phyloP scores from a whole-genome alignment of 1,139 yeast genomes.

The Meyerozyma smithsonii region DNA sequence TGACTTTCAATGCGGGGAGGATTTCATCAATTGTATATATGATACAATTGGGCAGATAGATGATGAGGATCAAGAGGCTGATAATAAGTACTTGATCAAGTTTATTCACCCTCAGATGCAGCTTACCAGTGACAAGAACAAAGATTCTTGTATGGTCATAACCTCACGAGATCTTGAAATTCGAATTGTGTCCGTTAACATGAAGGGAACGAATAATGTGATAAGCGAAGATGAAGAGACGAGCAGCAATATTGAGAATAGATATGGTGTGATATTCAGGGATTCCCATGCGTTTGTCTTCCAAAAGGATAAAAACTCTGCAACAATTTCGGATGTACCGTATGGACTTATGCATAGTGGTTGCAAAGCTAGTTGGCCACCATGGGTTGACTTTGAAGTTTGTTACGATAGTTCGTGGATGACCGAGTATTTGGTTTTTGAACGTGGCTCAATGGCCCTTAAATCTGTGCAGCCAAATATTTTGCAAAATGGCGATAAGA shows the following conservation, averaged over 20 bases:
- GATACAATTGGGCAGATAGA: constrained; percentile 24
- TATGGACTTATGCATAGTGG: constrained; percentile 21
- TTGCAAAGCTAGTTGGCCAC: constrained; percentile 59
- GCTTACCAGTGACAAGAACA: constrained; percentile 29
- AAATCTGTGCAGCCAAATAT: constrained; percentile 65
- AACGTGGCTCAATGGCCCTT: constrained; percentile 58
- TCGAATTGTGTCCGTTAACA: constrained; percentile 56
- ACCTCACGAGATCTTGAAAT: constrained; percentile 71
- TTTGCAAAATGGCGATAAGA: constrained; percentile 27
- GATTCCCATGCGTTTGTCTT: constrained; percentile 73
- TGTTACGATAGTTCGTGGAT: constrained; percentile 65
- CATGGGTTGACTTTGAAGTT: constrained; percentile 74
- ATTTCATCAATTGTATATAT: constrained; percentile 31
- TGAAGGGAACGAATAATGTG: constrained; percentile 41
- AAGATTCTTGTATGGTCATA: constrained; percentile 40
- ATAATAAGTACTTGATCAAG: constrained; percentile 35
- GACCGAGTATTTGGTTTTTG: constrained; percentile 53
- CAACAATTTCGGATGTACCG: constrained; percentile 21
- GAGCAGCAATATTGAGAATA: constrained; percentile 55
- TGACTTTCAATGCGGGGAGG: constrained; percentile 22
- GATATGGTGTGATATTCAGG: constrained; percentile 63
- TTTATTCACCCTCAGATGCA: constrained; percentile 44
- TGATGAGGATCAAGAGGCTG: constrained; percentile 29
- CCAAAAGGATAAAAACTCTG: constrained; percentile 30
- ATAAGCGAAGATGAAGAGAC: constrained; percentile 33